Evolutionary conservation across 2,329 filamentous ascomycete species (phyloP).

Genomic region (Phaeosphaeriaceae sp.): DNA sequence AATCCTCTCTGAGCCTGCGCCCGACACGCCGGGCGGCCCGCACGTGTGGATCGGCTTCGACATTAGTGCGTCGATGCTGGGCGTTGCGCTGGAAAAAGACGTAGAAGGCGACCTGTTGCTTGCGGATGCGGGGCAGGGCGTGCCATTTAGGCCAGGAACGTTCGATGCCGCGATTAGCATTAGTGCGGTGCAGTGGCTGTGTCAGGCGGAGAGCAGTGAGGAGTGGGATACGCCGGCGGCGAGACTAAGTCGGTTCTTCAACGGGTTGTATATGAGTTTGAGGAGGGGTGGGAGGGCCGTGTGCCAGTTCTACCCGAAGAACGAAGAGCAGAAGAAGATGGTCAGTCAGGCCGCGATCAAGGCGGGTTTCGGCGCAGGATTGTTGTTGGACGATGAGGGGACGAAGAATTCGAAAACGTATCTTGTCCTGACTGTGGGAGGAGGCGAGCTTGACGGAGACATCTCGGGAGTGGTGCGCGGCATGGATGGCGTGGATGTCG

Average conservation of each 20-base stretch:
- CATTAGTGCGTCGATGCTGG: conserved; percentile 94
- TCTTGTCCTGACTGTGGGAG: conserved; percentile 88
- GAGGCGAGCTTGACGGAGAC: conserved; percentile 69
- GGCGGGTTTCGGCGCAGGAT: conserved; percentile 92
- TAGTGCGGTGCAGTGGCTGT: conserved; percentile 97
- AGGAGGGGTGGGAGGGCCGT: conserved; percentile 87
- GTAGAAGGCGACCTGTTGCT: conserved; percentile 94
- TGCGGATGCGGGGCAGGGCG: conserved; percentile 92
- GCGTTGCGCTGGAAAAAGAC: conserved; percentile 87
- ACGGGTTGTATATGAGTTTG: conserved; percentile 85
- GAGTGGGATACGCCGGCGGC: conserved; percentile 73
- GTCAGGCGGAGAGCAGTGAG: conserved; percentile 89
- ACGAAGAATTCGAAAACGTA: conserved; percentile 99
- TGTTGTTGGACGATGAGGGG: conserved; percentile 92
- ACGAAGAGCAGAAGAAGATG: conserved; percentile 89
- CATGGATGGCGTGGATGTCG: conserved; percentile 84
- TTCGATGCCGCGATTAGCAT: conserved; percentile 97
- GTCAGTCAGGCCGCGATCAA: conserved; percentile 89
- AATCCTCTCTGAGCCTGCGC: conserved; percentile 77
- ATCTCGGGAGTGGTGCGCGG: conserved; percentile 90
- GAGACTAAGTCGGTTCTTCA: conserved; percentile 85
- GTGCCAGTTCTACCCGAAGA: conserved; percentile 98
- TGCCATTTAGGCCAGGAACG: conserved; percentile 88
- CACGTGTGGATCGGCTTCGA: conserved; percentile 99
- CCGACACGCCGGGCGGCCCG: conserved; percentile 72